Percentiles rank a stretch among this genome's conserved stretches.
These are phyloP conservation scores for Trichoderma sp. DNA, from an alignment of 2,329 filamentous ascomycete species.

Conservation along the genomic window DNA sequence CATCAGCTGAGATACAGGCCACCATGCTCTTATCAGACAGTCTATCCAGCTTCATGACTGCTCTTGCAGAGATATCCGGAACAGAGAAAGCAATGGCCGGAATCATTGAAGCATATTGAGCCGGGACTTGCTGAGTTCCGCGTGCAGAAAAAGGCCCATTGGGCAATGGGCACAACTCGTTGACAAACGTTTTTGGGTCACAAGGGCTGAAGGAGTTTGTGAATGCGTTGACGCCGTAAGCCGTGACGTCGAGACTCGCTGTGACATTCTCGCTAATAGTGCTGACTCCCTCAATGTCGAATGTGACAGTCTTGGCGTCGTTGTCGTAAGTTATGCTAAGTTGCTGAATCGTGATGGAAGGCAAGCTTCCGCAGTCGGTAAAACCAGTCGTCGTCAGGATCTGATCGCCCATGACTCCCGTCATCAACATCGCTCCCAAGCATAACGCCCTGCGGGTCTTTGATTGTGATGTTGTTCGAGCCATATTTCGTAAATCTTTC, in stretches of 20 bases:
- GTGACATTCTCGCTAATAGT: conserved; percentile 74
- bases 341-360: conserved; percentile 67
- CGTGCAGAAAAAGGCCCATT: conserved; percentile 70
- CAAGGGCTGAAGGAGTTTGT: conserved; percentile 83
- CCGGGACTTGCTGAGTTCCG: conserved; percentile 72
- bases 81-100: conserved; percentile 87
- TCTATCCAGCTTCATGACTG: conserved; percentile 72
- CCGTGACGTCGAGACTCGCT: conserved; percentile 72
- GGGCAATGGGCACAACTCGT: conserved; percentile 83
- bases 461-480: conserved; percentile 36
- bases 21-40: conserved; percentile 62
- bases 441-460: conserved; percentile 38
- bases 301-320: conserved; percentile 69
- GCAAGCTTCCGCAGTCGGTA: conserved; percentile 62
- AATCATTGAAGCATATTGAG: conserved; percentile 70
- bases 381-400: conserved; percentile 82
- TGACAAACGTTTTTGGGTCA: conserved; percentile 63
- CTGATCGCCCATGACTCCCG: conserved; percentile 63
- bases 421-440: conserved; percentile 41
- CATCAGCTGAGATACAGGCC: conserved; percentile 78
- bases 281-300: conserved; percentile 81
- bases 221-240: conserved; percentile 84
- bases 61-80: conserved; percentile 85
- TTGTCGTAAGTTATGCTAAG: conserved; percentile 80
- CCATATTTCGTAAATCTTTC: conserved; percentile 36